These are phyloP conservation scores for Leccinum arenicola DNA, from an alignment of 768 basidiomycete species.

Conservation along the genomic window DNA sequence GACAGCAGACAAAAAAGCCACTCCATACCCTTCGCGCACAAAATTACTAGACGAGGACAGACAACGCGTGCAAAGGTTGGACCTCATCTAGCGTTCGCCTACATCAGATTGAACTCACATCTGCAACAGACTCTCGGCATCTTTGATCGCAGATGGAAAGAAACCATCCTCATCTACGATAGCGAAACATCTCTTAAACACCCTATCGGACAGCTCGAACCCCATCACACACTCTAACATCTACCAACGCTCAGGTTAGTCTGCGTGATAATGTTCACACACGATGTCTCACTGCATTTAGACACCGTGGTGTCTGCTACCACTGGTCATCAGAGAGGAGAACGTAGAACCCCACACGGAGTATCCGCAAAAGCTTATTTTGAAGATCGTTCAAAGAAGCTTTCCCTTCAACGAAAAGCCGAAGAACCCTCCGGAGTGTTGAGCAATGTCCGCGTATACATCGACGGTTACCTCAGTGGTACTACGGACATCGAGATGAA, in stretches of 20 bases:
- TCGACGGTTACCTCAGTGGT: slow-evolving; percentile 64
- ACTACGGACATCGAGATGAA: slow-evolving; percentile 84
- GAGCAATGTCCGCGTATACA: slow-evolving; percentile 56
- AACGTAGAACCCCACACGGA: slow-evolving; percentile 34
- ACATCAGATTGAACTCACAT: neutral
- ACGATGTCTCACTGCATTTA: slow-evolving; percentile 23
- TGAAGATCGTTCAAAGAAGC: slow-evolving; percentile 45
- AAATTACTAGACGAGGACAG: slow-evolving; percentile 17
- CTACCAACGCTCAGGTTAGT: slow-evolving; percentile 56
- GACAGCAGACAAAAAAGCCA: neutral
- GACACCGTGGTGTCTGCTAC: slow-evolving; percentile 60
- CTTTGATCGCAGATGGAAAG: slow-evolving; percentile 29
- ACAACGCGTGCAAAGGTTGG: slow-evolving; percentile 16
- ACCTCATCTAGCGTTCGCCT: neutral
- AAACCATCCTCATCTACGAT: slow-evolving; percentile 43
- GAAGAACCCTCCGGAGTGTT: slow-evolving; percentile 25
- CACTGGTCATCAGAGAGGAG: slow-evolving; percentile 67
- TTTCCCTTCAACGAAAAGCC: slow-evolving; percentile 32
- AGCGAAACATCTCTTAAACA: slow-evolving; percentile 59
- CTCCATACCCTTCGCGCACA: slow-evolving; percentile 11
- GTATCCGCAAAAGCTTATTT: slow-evolving; percentile 36
- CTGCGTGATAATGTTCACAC: neutral
- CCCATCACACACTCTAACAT: slow-evolving; percentile 78
- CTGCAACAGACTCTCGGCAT: slow-evolving; percentile 27
- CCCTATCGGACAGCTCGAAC: slow-evolving; percentile 61